These are phyloP conservation scores for Boletus rubescentipes DNA, from an alignment of 768 basidiomycete species.

Conservation along the genomic window DNA sequence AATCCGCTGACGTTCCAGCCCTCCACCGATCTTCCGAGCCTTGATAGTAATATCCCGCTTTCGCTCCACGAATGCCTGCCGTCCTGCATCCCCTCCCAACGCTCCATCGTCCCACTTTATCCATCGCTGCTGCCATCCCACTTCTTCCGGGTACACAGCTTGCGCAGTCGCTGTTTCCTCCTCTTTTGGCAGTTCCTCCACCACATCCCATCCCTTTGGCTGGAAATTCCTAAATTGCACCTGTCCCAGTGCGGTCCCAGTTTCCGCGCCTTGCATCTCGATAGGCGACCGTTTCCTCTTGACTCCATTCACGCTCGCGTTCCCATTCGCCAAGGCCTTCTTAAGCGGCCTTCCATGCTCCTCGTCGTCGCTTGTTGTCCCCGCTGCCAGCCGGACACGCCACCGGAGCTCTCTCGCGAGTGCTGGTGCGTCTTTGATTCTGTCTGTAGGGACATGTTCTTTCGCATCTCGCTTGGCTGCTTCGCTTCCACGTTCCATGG, in stretches of 20 bases:
- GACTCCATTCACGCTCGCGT: conserved; percentile 23
- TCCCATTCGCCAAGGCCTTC: conserved; percentile 27
- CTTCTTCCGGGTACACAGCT: conserved; percentile 39
- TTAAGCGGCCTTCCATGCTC: conserved; percentile 30
- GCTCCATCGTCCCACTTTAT: conserved; percentile 28
- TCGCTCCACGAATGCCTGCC: conserved; percentile 41
- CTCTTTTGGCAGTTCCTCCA: conserved; percentile 43
- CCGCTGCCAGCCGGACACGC: conserved; percentile 65
- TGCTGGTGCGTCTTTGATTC: conserved; percentile 78
- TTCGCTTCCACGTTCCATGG: conserved; percentile 70
- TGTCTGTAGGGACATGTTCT: conserved; percentile 79
- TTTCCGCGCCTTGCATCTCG: conserved; percentile 11
- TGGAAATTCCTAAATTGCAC: conserved; percentile 62
- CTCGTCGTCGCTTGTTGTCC: conserved; percentile 70
- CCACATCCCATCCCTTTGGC: conserved; percentile 64
- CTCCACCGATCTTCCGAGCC: conserved; percentile 52
- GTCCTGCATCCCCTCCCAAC: conserved; percentile 30
- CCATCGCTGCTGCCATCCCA: conserved; percentile 49
- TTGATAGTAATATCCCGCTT: conserved; percentile 53
- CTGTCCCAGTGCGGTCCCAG: conserved; percentile 17
- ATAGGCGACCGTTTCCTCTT: conserved; percentile 42
- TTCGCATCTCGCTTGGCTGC: conserved; percentile 71
- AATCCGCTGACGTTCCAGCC: conserved; percentile 70
- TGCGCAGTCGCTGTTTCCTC: conserved; percentile 40
- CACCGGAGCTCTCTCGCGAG: conserved; percentile 84